Evolutionary conservation across 2,329 filamentous ascomycete species (phyloP).

Genomic region (Aspergillus quadrilineatus): DNA sequence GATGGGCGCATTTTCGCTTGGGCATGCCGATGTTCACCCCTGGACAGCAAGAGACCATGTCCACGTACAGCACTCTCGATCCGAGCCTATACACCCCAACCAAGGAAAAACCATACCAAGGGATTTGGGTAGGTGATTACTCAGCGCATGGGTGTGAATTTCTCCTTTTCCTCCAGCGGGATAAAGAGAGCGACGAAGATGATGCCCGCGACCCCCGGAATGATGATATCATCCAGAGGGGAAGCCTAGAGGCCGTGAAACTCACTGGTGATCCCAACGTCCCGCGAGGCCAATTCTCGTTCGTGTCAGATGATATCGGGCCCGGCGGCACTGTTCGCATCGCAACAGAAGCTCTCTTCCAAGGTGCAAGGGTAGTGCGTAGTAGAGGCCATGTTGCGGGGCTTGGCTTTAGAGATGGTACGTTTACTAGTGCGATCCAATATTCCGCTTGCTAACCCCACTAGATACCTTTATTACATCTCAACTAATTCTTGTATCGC

Average conservation of each 20-base stretch:
- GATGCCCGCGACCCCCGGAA: constrained; percentile 40
- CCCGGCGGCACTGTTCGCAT: constrained; percentile 61
- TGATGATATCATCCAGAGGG: constrained; percentile 57
- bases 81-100: constrained; percentile 78
- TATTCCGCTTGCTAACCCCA: constrained; percentile 2
- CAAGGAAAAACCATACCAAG: constrained; percentile 74
- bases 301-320: constrained; percentile 75
- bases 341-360: constrained; percentile 66
- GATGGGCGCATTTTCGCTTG: constrained; percentile 68
- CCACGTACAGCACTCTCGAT: constrained; percentile 71
- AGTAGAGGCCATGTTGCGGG: constrained; percentile 76
- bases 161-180: constrained; percentile 74
- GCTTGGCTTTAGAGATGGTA: constrained; percentile 69
- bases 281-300: constrained; percentile 80
- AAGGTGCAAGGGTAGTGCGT: constrained; percentile 70
- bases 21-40: constrained; percentile 43
- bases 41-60: constrained; percentile 48
- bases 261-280: constrained; percentile 89
- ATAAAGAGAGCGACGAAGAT: constrained; percentile 38
- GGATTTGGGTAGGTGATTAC: constrained; percentile 92
- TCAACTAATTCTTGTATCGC: constrained; percentile 74
- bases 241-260: constrained; percentile 79
- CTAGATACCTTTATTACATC: constrained; percentile 62
- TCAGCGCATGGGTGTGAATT: constrained; percentile 87
- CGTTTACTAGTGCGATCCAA: neutral